Conservation (phyloP, 2,329 filamentous ascomycete genomes). For the Sclerotinia sclerotiorum region DNA sequence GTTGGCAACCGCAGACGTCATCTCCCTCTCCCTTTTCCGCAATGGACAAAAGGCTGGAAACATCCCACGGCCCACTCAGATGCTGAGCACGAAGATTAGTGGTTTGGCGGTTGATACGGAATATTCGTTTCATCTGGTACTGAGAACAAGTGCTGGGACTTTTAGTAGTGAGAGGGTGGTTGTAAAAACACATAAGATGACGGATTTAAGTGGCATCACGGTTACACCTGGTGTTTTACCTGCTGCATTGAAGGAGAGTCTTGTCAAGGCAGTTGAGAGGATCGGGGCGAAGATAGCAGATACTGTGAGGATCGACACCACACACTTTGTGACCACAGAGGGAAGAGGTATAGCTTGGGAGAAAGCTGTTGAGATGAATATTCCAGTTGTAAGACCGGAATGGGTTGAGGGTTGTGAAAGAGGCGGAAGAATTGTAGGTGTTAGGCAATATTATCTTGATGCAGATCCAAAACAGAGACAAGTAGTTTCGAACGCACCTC, state of each 20-base stretch:
- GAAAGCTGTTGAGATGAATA: conserved; percentile 96
- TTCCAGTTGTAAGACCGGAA: conserved; percentile 92
- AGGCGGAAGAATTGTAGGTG: conserved; percentile 87
- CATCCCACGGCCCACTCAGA: conserved; percentile 82
- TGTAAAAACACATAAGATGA: conserved; percentile 97
- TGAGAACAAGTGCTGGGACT: conserved; percentile 87
- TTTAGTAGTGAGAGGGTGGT: conserved; percentile 79
- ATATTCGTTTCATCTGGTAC: conserved; percentile 89
- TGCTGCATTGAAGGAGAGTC: conserved; percentile 66
- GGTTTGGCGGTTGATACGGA: conserved; percentile 95
- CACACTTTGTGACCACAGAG: conserved; percentile 96
- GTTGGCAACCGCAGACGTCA: conserved; percentile 86
- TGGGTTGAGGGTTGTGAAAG: conserved; percentile 97
- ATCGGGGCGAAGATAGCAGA: conserved; percentile 94
- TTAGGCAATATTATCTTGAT: conserved; percentile 94
- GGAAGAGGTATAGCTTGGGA: conserved; percentile 89
- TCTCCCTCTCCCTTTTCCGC: conserved; percentile 86
- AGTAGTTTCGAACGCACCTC: conserved; percentile 30
- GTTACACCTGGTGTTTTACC: conserved; percentile 89
- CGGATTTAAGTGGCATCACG: conserved; percentile 90
- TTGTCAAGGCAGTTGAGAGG: conserved; percentile 74
- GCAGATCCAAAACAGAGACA: conserved; percentile 56
- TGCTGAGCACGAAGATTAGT: conserved; percentile 94
- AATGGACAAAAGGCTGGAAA: conserved; percentile 96
- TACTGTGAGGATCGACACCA: conserved; percentile 90